Base-by-base conservation (phyloP, 2,329 filamentous ascomycete species). In the Talaromyces sp. region DNA sequence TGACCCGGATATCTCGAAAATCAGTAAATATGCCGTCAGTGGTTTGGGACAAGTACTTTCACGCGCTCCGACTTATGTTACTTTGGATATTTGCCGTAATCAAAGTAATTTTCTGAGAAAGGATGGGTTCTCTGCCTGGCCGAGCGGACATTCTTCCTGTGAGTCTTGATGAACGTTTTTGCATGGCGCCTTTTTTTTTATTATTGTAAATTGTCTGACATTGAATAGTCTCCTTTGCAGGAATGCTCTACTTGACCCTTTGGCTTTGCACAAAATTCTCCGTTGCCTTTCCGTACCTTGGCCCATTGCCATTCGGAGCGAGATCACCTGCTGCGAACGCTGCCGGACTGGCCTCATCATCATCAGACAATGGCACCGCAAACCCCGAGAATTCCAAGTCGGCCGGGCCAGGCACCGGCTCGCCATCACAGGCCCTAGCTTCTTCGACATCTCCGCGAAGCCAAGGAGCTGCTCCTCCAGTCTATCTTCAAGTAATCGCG, bases 71-170 rank as follows among this genome's bases (percentile, higher is more conserved):
- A 83, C 86, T 58, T 80, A 96, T 17, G 92, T 96, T 52, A 86
- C 84, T n/a, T 87, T 86, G 59, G 79, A 78, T 22, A 96, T 97
- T 61, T 97, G 93, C 81, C 81, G 76, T 57, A 87, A 89, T 66
- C 81, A 66, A 32, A 65, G 80, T 0, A 84, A 92, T 72, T 74
- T 73, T 17, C 71, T 80, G 54, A 80, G 92, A 55, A 79, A 91
- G 57, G 91, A 96, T 70, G 92, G 90, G 1, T 97, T 96, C 77
- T 84, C 90, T 53, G 93, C 89, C 68, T 97, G 92, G 67, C 90
- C 90, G 0, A 90, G 87, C 59, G 90, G 90, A 0, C 90, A 93
- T 77, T 79, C 88, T 27, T 92, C 88, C 47, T 87, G 81, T 84
- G 74, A 67, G 80, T 75, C 11, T 8, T 39, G 36, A 13, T 15